A percentile compares a stretch with the other conserved stretches of the same genome.
phyloP scores from a whole-genome alignment of 31 red algal genomes.

The Bonnemaisonia californica region DNA sequence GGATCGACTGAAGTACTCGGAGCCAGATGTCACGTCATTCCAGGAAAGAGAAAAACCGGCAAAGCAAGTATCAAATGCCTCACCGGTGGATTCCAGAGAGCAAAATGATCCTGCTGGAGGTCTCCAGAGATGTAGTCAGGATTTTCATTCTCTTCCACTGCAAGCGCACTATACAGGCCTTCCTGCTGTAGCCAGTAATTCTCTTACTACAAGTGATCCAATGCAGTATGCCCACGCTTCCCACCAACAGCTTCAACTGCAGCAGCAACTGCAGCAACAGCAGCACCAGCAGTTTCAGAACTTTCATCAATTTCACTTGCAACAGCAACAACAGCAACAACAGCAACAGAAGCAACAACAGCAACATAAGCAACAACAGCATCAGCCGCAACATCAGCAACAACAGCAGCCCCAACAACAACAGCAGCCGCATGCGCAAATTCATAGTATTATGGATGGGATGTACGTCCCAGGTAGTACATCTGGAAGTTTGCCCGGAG shows the following conservation, averaged over 20 bases:
- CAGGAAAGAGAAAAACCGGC: conserved; percentile 12
- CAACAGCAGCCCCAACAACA: neutral
- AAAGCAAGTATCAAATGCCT: neutral
- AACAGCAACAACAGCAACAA: conserved; percentile 30
- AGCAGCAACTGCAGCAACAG: conserved; percentile 10
- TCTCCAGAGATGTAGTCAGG: neutral
- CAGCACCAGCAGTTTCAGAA: conserved; percentile 31
- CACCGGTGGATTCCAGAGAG: neutral
- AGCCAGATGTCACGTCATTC: neutral
- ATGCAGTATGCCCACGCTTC: neutral
- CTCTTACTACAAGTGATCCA: neutral
- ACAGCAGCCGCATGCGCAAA: neutral
- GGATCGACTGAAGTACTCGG: conserved; percentile 26
- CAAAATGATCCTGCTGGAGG: neutral
- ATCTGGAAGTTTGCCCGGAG: neutral
- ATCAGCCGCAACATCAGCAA: neutral
- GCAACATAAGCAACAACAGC: conserved; percentile 13
- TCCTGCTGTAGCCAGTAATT: neutral
- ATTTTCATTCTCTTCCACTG: neutral
- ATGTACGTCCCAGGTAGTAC: conserved; percentile 16
- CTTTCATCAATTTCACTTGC: conserved; percentile 35
- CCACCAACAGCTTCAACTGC: neutral
- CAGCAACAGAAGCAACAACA: conserved; percentile 1
- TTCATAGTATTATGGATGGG: conserved; percentile 20
- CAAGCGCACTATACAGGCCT: neutral